Evolutionary conservation across 176 grass and related monocot species (phyloP).

Genomic region (Musa acuminata): DNA sequence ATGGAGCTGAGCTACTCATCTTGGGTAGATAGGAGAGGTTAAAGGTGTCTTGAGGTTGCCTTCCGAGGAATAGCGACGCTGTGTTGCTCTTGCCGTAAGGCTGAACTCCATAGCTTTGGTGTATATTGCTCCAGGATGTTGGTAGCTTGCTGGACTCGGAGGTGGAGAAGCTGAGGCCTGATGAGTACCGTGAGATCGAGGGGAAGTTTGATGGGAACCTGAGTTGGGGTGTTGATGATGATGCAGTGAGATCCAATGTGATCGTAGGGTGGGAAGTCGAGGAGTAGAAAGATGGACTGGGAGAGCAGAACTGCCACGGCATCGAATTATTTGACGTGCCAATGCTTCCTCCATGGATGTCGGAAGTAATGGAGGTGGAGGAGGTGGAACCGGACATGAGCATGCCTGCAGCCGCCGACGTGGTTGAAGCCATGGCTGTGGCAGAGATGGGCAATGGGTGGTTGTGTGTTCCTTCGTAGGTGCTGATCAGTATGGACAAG

Average conservation of each 20-base stretch:
- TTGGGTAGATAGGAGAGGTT: not conserved
- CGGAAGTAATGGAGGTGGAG: not conserved
- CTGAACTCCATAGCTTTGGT: no score
- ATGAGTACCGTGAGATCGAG: not conserved
- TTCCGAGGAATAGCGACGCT: no score
- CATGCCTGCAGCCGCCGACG: slow-evolving; percentile 65
- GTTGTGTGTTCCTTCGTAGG: slow-evolving; percentile 87
- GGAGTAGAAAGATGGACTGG: not conserved
- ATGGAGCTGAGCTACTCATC: not conserved
- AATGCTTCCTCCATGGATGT: not conserved
- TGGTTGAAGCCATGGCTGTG: slow-evolving; percentile 72
- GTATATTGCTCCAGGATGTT: no score
- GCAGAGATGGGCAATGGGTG: slow-evolving; percentile 60
- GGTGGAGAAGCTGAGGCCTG: no score
- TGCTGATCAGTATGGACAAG: slow-evolving; percentile 79
- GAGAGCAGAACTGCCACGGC: not conserved
- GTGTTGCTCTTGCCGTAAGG: no score
- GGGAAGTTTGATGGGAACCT: not conserved
- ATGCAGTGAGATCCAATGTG: slow-evolving; percentile 39
- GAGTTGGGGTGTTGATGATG: not conserved
- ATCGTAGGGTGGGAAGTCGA: slow-evolving; percentile 29
- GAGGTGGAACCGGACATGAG: slow-evolving; percentile 53
- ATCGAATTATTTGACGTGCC: not conserved
- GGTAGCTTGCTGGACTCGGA: no score
- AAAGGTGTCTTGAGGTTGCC: no score